phyloP scores from a whole-genome alignment of 2,329 filamentous ascomycete genomes.

The Monilinia aucupariae region DNA sequence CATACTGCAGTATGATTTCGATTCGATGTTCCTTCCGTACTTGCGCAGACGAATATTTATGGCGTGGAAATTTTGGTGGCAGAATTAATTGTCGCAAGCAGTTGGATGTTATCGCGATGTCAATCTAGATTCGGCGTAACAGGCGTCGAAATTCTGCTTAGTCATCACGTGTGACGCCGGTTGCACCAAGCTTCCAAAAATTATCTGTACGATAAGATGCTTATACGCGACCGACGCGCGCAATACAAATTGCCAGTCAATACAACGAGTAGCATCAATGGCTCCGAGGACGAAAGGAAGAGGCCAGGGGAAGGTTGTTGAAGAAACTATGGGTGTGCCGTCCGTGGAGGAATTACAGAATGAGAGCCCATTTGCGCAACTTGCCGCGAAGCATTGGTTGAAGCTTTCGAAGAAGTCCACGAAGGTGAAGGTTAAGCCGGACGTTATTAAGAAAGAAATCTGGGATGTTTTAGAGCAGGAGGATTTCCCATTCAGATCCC shows the following conservation, averaged over 20 bases:
- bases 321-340: conserved; percentile 43
- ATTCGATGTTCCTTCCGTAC: neutral
- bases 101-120: conserved; percentile 1
- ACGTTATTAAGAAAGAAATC: conserved; percentile 78
- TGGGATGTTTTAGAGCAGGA: conserved; percentile 86
- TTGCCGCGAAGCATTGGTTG: conserved; percentile 84
- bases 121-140: conserved; percentile 1
- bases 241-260: conserved; percentile 18
- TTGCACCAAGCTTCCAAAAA: conserved; percentile 8
- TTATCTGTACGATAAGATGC: conserved; percentile 6
- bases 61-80: neutral
- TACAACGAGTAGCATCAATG: conserved; percentile 26
- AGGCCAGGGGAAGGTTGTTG: conserved; percentile 36
- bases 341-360: conserved; percentile 65
- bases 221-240: conserved; percentile 15
- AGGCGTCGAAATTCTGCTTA: neutral
- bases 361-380: conserved; percentile 65
- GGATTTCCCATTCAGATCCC: conserved; percentile 68
- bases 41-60: neutral
- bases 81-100: conserved; percentile 12
- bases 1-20: neutral
- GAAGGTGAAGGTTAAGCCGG: conserved; percentile 67
- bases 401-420: conserved; percentile 54
- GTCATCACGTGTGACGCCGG: neutral
- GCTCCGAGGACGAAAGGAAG: conserved; percentile 31